phyloP scores from a whole-genome alignment of 2,329 filamentous ascomycete genomes.

The Diaporthe sp. region DNA sequence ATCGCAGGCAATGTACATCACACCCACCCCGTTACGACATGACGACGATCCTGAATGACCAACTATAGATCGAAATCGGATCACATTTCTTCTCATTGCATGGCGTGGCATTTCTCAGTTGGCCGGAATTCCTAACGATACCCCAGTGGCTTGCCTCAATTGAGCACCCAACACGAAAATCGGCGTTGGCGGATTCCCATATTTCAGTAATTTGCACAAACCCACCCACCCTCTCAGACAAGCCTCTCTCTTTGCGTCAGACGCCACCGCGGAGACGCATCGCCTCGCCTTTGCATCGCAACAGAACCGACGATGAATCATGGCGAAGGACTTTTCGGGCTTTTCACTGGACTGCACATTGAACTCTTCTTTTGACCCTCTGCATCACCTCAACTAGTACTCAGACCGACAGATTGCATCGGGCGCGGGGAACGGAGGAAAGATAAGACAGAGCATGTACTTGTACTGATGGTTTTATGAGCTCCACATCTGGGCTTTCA shows the following conservation, averaged over 20 bases:
- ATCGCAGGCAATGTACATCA: constrained; percentile 22
- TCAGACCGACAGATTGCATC: not conserved
- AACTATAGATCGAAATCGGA: constrained; percentile 16
- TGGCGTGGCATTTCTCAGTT: constrained; percentile 28
- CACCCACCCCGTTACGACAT: constrained; percentile 3
- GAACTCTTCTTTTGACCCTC: not conserved
- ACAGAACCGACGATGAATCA: not conserved
- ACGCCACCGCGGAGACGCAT: not conserved
- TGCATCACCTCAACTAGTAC: constrained; percentile 4
- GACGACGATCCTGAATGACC: constrained; percentile 23
- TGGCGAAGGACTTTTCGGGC: not conserved
- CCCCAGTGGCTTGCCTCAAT: constrained; percentile 3
- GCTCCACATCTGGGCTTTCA: not conserved
- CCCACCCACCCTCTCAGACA: not conserved
- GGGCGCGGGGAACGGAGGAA: not conserved
- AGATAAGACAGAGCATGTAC: constrained; percentile 5
- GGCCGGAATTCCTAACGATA: constrained; percentile 25
- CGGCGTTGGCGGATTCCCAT: constrained; percentile 18
- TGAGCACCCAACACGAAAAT: constrained; percentile 20
- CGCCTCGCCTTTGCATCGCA: not conserved
- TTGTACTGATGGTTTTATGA: not conserved
- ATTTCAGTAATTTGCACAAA: not conserved
- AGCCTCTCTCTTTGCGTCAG: not conserved
- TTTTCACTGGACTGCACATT: not conserved
- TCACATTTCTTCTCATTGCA: constrained; percentile 30